These are phyloP conservation scores for Plasmodium fragile DNA, from an alignment of 169 alveolate species.

Conservation along the genomic window DNA sequence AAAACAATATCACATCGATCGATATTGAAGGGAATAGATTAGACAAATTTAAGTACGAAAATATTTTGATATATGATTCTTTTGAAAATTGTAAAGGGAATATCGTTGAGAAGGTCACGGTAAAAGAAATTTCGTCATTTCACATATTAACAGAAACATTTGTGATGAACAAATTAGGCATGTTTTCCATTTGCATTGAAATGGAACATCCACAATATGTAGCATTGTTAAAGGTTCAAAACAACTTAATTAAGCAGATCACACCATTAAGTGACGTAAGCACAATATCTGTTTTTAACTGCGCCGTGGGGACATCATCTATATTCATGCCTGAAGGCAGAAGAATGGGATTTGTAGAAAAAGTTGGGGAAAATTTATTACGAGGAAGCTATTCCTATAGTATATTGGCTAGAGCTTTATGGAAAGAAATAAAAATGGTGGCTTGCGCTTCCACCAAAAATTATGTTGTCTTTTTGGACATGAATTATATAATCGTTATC, in stretches of 20 bases:
- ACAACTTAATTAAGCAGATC: conserved; percentile 30
- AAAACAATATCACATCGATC: background rate
- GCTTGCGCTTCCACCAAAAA: conserved; percentile 5
- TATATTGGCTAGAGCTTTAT: background rate
- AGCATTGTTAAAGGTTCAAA: conserved; percentile 39
- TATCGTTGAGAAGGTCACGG: background rate
- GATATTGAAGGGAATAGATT: conserved; percentile 7
- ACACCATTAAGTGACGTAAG: background rate
- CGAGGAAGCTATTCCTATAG: background rate
- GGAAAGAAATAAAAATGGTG: background rate
- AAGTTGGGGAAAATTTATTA: background rate
- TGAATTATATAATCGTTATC: background rate
- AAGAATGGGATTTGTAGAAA: background rate
- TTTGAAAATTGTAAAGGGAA: conserved; percentile 13
- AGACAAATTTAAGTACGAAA: background rate
- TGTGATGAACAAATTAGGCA: conserved; percentile 8
- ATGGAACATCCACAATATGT: background rate
- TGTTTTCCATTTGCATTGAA: conserved; percentile 16
- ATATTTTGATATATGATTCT: conserved; percentile 1
- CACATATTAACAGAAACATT: conserved; percentile 31
- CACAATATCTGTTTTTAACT: conserved; percentile 28
- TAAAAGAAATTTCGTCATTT: background rate
- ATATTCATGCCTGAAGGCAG: background rate
- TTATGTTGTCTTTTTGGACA: conserved; percentile 10
- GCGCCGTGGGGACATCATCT: background rate